Base-by-base conservation (phyloP, 805 yeast genomes). In the Saccharomycopsis javanensis region DNA sequence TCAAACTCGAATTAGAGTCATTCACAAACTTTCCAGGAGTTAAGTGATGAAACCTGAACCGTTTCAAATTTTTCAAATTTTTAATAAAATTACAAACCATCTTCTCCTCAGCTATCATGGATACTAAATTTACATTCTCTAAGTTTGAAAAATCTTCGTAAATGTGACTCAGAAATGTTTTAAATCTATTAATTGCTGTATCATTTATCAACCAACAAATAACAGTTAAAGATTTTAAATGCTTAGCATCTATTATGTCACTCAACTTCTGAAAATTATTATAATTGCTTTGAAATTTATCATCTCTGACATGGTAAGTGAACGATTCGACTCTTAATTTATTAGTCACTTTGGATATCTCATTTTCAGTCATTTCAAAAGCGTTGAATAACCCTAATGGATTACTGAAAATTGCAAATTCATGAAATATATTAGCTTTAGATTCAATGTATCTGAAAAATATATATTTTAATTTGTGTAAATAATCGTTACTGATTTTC, bases 21-120 rank as follows among this genome's bases (percentile, higher is more conserved):
- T 53, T 52, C 10, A 42, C 20, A 30, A 55, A 38, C 13, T 33
- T 11, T 15, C 55, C 33, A 16, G 61, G 58, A 5, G 45, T 25
- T 10, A 53, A 37, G 45, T 54, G 56, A 53, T 58, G 61, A 30
- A 58, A 58, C 20, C 61, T 55, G 37, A 58, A 58, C 23, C 61
- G 35, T 30, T 55, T 48, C 45, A 58, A 42, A 27, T 46, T 33
- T 13, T n/a, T 16, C 10, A 18, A 38, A 13, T 28, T 20, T 31
- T 35, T n/a, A 1, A 58, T 30, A 37, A 58, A 58, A 15, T 58
- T 52, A 28, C 46, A 23, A 20, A 58, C 27, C 15, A 20, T 10
- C 25, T 48, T 34, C 20, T 58, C 61, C 15, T 55, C 48, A 10
- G 55, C 56, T 7, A 51, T 34, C 58, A 58, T 55, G 16, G 55